Evolutionary conservation across 2,329 filamentous ascomycete species (phyloP).

Genomic region (Septoria linicola): DNA sequence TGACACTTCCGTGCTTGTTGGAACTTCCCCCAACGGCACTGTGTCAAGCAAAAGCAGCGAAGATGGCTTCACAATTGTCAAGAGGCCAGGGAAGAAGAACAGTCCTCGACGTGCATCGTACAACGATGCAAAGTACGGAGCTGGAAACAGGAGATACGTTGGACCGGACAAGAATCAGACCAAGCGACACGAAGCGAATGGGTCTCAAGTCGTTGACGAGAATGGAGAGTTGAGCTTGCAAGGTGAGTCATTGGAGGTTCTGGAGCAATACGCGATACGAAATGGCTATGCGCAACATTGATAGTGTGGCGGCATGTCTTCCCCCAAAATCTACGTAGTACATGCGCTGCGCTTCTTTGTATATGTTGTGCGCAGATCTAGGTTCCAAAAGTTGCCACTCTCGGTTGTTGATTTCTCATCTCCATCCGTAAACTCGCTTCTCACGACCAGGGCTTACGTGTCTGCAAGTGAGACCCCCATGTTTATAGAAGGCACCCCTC

Average conservation of each 20-base stretch:
- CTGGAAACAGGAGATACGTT: neutral
- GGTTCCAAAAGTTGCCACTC: too few relatives aligned
- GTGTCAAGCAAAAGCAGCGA: conserved; percentile 17
- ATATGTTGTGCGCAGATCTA: too few relatives aligned
- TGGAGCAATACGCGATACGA: too few relatives aligned
- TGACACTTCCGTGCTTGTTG: conserved; percentile 9
- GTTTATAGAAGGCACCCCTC: too few relatives aligned
- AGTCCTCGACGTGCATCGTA: neutral
- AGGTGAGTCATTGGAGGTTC: neutral
- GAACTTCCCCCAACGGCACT: conserved; percentile 15
- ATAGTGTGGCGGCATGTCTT: too few relatives aligned
- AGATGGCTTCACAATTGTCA: conserved; percentile 25
- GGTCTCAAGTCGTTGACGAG: conserved; percentile 6
- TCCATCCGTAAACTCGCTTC: too few relatives aligned
- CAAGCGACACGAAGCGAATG: neutral
- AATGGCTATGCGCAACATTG: too few relatives aligned
- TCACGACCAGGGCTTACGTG: too few relatives aligned
- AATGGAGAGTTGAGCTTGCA: neutral
- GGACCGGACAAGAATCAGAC: neutral
- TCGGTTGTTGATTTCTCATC: too few relatives aligned
- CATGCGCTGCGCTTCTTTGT: too few relatives aligned
- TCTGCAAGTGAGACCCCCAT: too few relatives aligned
- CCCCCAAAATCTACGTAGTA: too few relatives aligned
- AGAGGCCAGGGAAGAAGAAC: conserved; percentile 11
- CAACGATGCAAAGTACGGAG: conserved; percentile 9